Base-by-base conservation (phyloP, 352 stramenopile species). In the Pythium sukuiense region DNA sequence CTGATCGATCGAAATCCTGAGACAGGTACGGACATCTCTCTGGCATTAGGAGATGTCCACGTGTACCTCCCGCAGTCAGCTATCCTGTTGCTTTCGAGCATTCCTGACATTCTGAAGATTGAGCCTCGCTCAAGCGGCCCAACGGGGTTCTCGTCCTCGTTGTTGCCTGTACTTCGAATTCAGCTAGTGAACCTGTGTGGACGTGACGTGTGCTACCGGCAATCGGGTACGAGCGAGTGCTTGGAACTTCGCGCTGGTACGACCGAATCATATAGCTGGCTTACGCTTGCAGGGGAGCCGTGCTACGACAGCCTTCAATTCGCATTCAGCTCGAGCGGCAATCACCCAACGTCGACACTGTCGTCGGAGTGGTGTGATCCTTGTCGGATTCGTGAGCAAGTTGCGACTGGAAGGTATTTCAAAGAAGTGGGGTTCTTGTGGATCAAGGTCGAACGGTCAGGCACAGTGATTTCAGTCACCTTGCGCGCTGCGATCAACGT, bases 1-100 rank as follows among this genome's bases (percentile, higher is more conserved):
- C 48, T 58, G 13, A 78, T 85, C 59, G 49, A 82, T 65, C 69
- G 76, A 16, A 63, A 65, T 24, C 71, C 71, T 20, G 35, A 59
- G 12, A 69, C 61, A 12, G 75, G 83, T 0, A 50, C 85, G 7
- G 53, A 74, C 6, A 59, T 92, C 6, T 89, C 83, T 1, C 76
- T 82, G 13, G 54, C 85, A 0, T 48, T 90, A 39, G 80, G 84
- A 8, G 74, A 80, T 9, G 58, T 76, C 12, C 83, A 73, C 13
- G 29, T 93, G 9, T 91, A 88, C 50, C 39, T 93, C 32, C 90
- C 78, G 39, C 85, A 91, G 46, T 91, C 83, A 5, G 79, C 83
- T 12, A 87, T 90, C 52, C 54, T 93, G 6, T 70, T 91, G 52
- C 39, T 93, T 33, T 79, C 76, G 32, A 80, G 79, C 6, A 72